These are phyloP conservation scores for Epichloe baconii DNA, from an alignment of 2,329 filamentous ascomycete genomes.

Conservation along the genomic window DNA sequence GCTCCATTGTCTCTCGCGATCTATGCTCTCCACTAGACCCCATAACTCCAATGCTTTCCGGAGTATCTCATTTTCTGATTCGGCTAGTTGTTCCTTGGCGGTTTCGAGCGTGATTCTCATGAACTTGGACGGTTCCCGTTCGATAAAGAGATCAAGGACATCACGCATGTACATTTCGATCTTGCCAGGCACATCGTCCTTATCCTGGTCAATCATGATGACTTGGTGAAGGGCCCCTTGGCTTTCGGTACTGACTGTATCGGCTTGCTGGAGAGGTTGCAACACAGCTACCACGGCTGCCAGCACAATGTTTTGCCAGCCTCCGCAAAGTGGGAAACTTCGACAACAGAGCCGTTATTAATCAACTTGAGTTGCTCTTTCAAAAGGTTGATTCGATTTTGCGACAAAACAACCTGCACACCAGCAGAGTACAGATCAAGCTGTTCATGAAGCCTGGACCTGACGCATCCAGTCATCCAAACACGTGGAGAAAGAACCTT, in stretches of 20 bases:
- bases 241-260: constrained; percentile 17
- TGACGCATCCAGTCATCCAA: constrained; percentile 52
- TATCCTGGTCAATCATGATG: constrained; percentile 48
- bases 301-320: constrained; percentile 30
- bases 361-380: constrained; percentile 37
- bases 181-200: constrained; percentile 45
- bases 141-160: constrained; percentile 43
- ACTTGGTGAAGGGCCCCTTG: constrained; percentile 19
- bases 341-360: constrained; percentile 36
- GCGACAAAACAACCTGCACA: constrained; percentile 48
- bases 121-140: constrained; percentile 46
- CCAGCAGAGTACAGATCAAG: constrained; percentile 51
- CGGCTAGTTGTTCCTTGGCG: constrained; percentile 32
- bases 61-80: constrained; percentile 40
- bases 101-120: constrained; percentile 45
- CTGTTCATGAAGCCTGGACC: constrained; percentile 48
- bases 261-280: constrained; percentile 24
- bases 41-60: constrained; percentile 49
- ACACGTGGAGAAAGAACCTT: constrained; percentile 50
- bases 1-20: constrained; percentile 49
- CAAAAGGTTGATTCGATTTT: constrained; percentile 42
- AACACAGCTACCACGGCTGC: constrained; percentile 19
- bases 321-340: constrained; percentile 47
- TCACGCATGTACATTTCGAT: constrained; percentile 48
- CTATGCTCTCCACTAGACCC: constrained; percentile 52